These are phyloP conservation scores for Aschersonia sp. DNA, from an alignment of 2,329 filamentous ascomycete species.

Conservation along the genomic window DNA sequence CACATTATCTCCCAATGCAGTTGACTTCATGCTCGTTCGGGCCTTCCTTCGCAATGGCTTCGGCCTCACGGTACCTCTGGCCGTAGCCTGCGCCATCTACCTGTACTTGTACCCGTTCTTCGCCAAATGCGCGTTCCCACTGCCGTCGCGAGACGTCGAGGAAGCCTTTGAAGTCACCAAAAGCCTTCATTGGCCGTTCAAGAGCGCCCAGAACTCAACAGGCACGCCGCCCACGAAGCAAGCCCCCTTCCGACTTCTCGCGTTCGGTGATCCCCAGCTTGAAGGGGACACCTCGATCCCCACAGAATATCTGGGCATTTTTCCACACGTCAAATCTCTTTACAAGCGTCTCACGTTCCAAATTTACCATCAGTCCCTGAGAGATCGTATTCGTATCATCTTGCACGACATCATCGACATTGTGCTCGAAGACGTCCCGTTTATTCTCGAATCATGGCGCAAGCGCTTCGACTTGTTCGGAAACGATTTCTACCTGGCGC, in stretches of 20 bases:
- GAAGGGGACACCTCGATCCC: conserved; percentile 83
- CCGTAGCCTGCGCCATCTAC: conserved; percentile 57
- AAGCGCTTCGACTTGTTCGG: conserved; percentile 82
- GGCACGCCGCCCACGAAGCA: conserved; percentile 11
- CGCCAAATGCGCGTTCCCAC: conserved; percentile 66
- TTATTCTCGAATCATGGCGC: conserved; percentile 49
- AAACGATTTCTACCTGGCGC: conserved; percentile 88
- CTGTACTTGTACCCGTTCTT: conserved; percentile 82
- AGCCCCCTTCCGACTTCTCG: conserved; percentile 75
- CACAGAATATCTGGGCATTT: conserved; percentile 33
- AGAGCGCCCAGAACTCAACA: conserved; percentile 8
- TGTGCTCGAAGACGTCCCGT: conserved; percentile 52
- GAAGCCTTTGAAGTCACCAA: conserved; percentile 22
- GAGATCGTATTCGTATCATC: conserved; percentile 35
- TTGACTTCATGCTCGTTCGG: conserved; percentile 36
- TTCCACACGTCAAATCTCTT: conserved; percentile 37
- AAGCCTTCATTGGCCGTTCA: conserved; percentile 26
- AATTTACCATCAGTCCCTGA: conserved; percentile 28
- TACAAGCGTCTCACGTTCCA: conserved; percentile 32
- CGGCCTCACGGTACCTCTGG: conserved; percentile 42
- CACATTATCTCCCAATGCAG: conserved; percentile 11
- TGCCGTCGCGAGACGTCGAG: conserved; percentile 21
- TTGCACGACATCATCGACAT: conserved; percentile 48
- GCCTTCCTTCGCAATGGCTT: conserved; percentile 41
- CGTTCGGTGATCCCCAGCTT: conserved; percentile 83